Evolutionary conservation across 2,329 filamentous ascomycete species (phyloP), one percentile per base, ranked within the genome.

Genomic region (Apiospora pterosperma): DNA sequence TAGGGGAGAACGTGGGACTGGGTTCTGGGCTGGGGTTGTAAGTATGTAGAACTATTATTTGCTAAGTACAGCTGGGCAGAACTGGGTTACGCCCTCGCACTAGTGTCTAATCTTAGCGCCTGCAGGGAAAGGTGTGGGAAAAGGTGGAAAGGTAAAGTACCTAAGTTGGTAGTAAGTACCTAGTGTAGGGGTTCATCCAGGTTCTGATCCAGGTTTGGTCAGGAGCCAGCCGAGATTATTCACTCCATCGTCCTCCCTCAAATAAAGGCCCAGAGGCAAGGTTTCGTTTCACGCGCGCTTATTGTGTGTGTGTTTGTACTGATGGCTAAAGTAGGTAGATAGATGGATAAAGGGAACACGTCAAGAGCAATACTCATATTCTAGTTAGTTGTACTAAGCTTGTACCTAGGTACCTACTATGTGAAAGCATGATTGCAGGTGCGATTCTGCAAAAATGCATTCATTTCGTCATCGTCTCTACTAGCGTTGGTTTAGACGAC

Each of bases 31-130:
- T 14, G 44, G 44, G 48, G 48, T 34, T n/a, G n/a, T n/a, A 34
- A 55, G 48, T 19, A 21, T n/a, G n/a, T n/a, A n/a, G n/a, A n/a
- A n/a, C n/a, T n/a, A n/a, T n/a, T n/a, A n/a, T n/a, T n/a, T n/a
- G n/a, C n/a, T n/a, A n/a, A n/a, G n/a, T n/a, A n/a, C n/a, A n/a
- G n/a, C n/a, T n/a, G n/a, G n/a, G n/a, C n/a, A n/a, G n/a, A n/a
- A n/a, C n/a, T n/a, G n/a, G n/a, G n/a, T n/a, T n/a, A n/a, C n/a
- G n/a, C n/a, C n/a, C n/a, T n/a, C n/a, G n/a, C n/a, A n/a, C n/a
- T n/a, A n/a, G n/a, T n/a, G n/a, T n/a, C n/a, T n/a, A n/a, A 55
- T 55, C 48, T 55, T 55, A 55, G 48, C 48, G 48, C 48, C 48
- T 55, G 48, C 16, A n/a, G 34, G 28, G 48, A 19, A n/a, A 34